Percentiles rank a stretch among this genome's conserved stretches.
phyloP scores from a whole-genome alignment of 306 rosid genomes.

The Corylus avellana region DNA sequence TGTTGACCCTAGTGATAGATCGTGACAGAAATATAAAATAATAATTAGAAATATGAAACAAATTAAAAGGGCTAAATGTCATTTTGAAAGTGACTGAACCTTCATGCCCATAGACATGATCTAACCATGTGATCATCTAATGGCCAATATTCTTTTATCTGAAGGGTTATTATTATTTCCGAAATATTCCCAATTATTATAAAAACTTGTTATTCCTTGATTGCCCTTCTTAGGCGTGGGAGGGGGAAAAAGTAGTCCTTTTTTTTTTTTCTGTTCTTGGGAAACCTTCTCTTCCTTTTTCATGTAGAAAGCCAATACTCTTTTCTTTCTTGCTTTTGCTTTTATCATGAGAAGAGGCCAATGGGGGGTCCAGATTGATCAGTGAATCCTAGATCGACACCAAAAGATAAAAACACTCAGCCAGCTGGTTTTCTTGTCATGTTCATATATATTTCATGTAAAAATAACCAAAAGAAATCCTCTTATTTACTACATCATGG shows the following conservation, averaged over 20 bases:
- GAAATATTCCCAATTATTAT: not conserved
- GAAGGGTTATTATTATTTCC: conserved; percentile 1
- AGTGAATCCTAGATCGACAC: conserved; percentile 13
- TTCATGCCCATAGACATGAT: conserved; percentile 34
- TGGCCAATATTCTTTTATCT: conserved; percentile 17
- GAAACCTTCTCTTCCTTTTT: conserved; percentile 26
- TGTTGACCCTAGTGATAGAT: conserved; percentile 4
- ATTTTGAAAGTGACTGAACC: conserved; percentile 51
- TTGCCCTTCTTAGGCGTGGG: conserved; percentile 62
- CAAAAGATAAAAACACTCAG: not conserved
- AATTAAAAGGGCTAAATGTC: conserved; percentile 28
- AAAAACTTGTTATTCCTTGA: conserved; percentile 5
- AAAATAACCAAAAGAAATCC: not conserved
- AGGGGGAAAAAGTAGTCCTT: conserved; percentile 33
- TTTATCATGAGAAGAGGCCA: conserved; percentile 27
- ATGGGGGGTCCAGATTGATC: conserved; percentile 25
- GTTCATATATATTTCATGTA: not conserved
- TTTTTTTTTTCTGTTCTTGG: conserved; percentile 28
- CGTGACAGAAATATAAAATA: not conserved
- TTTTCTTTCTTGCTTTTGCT: conserved; percentile 33
- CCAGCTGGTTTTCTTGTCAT: not conserved
- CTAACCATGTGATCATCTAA: conserved; percentile 44
- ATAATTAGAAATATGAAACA: not conserved
- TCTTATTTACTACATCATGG: not conserved
- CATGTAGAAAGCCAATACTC: conserved; percentile 42